A percentile compares a stretch with the other conserved stretches of the same genome.
phyloP scores from a whole-genome alignment of 306 rosid species.

The Sesbania bispinosa region DNA sequence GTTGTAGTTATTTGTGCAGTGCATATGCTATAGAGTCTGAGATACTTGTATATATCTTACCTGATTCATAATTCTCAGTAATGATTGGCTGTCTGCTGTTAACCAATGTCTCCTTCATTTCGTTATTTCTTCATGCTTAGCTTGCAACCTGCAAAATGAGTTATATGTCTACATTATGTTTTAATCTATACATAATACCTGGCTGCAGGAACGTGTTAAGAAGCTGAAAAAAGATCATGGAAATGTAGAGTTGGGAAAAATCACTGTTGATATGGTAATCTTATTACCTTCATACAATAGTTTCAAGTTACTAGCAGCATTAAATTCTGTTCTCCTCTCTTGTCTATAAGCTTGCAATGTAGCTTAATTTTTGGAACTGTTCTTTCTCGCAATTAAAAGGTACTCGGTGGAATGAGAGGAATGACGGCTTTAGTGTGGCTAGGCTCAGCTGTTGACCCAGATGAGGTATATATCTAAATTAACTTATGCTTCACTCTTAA shows the following conservation, averaged over 20 bases:
- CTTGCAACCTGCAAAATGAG: background rate
- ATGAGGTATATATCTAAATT: conserved; percentile 63
- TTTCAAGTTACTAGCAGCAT: conserved; percentile 1
- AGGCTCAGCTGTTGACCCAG: conserved; percentile 94
- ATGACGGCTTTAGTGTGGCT: conserved; percentile 96
- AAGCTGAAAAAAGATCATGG: conserved; percentile 81
- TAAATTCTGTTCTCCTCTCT: conserved; percentile 3
- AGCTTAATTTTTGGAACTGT: conserved; percentile 24
- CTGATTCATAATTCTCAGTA: background rate
- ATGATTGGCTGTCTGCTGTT: no score
- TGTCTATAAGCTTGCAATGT: background rate
- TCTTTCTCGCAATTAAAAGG: conserved; percentile 43
- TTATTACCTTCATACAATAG: background rate
- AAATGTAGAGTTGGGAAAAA: conserved; percentile 81
- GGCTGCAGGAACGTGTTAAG: conserved; percentile 82
- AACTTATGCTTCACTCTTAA: conserved; percentile 18
- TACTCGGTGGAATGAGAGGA: conserved; percentile 99
- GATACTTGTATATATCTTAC: background rate
- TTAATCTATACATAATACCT: background rate
- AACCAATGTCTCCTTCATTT: background rate
- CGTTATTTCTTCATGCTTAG: conserved; percentile 1
- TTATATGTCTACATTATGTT: background rate
- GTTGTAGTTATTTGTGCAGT: background rate
- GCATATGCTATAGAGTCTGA: conserved; percentile 12
- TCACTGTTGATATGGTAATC: conserved; percentile 85